Conservation (phyloP, 257 asterid species). For the Solanum commersonii region DNA sequence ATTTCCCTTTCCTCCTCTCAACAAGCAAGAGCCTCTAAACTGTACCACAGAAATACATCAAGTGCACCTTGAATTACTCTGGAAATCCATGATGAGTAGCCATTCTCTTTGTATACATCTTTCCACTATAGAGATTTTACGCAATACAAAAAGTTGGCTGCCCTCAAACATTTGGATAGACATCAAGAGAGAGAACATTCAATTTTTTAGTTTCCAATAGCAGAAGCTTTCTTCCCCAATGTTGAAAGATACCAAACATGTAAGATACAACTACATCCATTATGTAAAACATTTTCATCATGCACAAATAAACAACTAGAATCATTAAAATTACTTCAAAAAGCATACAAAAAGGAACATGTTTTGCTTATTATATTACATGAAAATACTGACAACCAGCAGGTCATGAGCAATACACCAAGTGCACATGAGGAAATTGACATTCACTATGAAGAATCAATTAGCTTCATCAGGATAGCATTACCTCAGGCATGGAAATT, state of each 20-base stretch:
- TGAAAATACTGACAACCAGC: not conserved
- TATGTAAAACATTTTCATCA: not conserved
- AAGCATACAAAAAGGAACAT: not conserved
- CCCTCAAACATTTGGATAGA: not conserved
- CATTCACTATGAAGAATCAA: not conserved
- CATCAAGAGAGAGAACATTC: not conserved
- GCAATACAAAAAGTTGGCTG: not conserved
- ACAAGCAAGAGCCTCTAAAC: not conserved
- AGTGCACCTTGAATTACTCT: not conserved
- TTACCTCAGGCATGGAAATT: slow-evolving; percentile 70
- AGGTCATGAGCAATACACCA: not conserved
- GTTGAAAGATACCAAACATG: not conserved
- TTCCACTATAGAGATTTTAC: not conserved
- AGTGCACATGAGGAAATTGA: not conserved
- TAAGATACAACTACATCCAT: not conserved
- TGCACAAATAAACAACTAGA: not conserved
- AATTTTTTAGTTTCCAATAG: not conserved
- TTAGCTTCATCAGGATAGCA: not conserved
- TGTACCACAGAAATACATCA: not conserved
- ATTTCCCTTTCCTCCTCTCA: not conserved
- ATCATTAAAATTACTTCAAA: not conserved
- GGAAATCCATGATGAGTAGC: not conserved
- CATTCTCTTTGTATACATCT: not conserved
- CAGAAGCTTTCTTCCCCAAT: not conserved
- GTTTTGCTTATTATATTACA: not conserved